Evolutionary conservation across 2,329 filamentous ascomycete species (phyloP), one percentile per base, ranked within the genome.

Genomic region (Scytalidium sp.): DNA sequence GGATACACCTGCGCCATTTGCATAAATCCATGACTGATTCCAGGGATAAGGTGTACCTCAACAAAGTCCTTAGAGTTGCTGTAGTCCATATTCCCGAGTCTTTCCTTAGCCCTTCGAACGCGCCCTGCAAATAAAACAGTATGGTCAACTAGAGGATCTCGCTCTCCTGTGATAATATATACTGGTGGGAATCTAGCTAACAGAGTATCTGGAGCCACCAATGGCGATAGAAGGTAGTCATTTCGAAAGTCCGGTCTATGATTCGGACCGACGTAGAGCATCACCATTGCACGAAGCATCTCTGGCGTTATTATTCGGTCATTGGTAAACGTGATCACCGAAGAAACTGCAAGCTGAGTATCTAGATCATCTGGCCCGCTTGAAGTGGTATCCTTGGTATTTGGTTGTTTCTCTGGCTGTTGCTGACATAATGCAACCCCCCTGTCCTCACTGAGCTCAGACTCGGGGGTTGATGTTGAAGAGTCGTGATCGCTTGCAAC

Each of bases 211-310:
- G 92, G 92, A 0, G 92, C 90, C 0, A 96, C 79, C 1, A 96
- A 83, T 0, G 92, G 93, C 0, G 88, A 94, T 2, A 97, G 80
- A 0, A 95, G 78, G 64, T 90, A 96, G 67, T 97, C 92, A 6
- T 88, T 90, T 39, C 81, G 82, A 66, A 97, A 96, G 65, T 96
- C 90, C 0, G 92, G 93, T 1, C 90, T 84, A 67, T 92, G 88
- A 64, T 96, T 87, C 0, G 90, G 90, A 1, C 93, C 92, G 47
- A 97, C 87, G 66, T 97, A 97, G 6, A 97, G 76, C 56, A 97
- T 94, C 57, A 97, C 95, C 91, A 97, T 96, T 58, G 91, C 90
- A 25, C 92, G 87, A 86, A 97, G 96, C 89, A 96, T 95, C 67
- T 97, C 93, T 0, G 93, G 92, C 0, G 90, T 93, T n/a, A 97